phyloP scores from a whole-genome alignment of 2,329 filamentous ascomycete genomes.

The Penicillium palitans region DNA sequence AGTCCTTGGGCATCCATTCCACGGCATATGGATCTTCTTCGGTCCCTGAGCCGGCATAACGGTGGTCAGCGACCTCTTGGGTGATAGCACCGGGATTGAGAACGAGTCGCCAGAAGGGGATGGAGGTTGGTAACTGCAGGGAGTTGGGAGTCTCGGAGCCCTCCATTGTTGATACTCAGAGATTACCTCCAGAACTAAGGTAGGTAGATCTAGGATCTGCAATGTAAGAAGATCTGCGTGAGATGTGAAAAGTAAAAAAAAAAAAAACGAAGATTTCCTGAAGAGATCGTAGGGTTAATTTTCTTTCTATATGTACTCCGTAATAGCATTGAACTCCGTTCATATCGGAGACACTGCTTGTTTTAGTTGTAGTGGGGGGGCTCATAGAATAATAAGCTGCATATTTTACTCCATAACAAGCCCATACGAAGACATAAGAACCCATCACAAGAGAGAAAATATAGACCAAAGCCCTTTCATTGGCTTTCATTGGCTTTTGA shows the following conservation, averaged over 20 bases:
- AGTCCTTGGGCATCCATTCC: conserved; percentile 46
- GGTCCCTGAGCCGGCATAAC: conserved; percentile 42
- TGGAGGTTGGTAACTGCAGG: conserved; percentile 17
- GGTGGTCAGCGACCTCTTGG: conserved; percentile 36
- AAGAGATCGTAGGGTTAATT: background rate
- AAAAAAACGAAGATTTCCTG: background rate
- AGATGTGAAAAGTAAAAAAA: too few species aligned
- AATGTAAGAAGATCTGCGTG: background rate
- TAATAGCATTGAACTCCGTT: background rate
- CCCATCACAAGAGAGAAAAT: background rate
- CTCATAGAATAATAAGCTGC: background rate
- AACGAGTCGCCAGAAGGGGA: conserved; percentile 39
- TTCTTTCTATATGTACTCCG: background rate
- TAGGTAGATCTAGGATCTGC: background rate
- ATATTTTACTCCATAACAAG: background rate
- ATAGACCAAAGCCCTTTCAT: background rate
- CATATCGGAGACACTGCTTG: conserved; percentile 2
- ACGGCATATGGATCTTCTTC: conserved; percentile 47
- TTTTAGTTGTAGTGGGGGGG: background rate
- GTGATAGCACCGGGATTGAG: conserved; percentile 37
- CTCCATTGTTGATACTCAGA: conserved; percentile 9
- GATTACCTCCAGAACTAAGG: background rate
- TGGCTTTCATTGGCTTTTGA: conserved; percentile 1
- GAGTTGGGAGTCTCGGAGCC: conserved; percentile 9
- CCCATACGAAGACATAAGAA: background rate